Conservation (phyloP, 148 eudicot species). For the Persicaria maculosa region DNA sequence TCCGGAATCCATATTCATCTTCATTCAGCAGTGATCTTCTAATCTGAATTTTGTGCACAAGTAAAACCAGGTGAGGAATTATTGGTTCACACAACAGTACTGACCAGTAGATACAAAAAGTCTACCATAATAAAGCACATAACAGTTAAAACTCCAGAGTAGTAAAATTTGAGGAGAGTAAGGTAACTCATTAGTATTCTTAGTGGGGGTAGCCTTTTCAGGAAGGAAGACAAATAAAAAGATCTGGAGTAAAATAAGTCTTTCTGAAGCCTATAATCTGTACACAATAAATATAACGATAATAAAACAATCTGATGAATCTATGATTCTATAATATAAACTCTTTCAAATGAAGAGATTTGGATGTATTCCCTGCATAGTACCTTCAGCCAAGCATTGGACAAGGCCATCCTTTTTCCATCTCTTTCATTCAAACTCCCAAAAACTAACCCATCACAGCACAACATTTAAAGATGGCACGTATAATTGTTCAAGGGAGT, state of each 20-base stretch:
- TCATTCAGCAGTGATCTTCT: conserved; percentile 66
- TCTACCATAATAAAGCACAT: not conserved
- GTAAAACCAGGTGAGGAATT: not conserved
- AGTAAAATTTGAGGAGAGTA: not conserved
- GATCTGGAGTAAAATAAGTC: not conserved
- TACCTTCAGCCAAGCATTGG: not conserved
- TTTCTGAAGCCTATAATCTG: not conserved
- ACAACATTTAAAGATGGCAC: not conserved
- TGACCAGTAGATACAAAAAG: not conserved
- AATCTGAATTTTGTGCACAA: conserved; percentile 31
- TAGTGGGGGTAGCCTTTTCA: not conserved
- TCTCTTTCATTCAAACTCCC: not conserved
- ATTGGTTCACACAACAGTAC: not conserved
- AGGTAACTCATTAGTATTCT: not conserved
- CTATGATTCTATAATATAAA: not conserved
- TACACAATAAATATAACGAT: not conserved
- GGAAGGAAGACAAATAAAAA: not conserved
- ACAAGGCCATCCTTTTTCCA: not conserved
- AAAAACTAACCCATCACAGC: not conserved
- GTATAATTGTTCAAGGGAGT: not conserved
- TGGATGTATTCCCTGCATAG: not conserved
- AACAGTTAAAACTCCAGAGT: not conserved
- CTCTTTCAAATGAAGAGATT: not conserved
- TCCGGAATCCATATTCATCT: conserved; percentile 75
- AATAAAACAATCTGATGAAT: not conserved